Percentiles rank a stretch among this genome's conserved stretches.
Conservation (phyloP, 2,329 filamentous ascomycete genomes). For the Aspergillus quadricinctus region DNA sequence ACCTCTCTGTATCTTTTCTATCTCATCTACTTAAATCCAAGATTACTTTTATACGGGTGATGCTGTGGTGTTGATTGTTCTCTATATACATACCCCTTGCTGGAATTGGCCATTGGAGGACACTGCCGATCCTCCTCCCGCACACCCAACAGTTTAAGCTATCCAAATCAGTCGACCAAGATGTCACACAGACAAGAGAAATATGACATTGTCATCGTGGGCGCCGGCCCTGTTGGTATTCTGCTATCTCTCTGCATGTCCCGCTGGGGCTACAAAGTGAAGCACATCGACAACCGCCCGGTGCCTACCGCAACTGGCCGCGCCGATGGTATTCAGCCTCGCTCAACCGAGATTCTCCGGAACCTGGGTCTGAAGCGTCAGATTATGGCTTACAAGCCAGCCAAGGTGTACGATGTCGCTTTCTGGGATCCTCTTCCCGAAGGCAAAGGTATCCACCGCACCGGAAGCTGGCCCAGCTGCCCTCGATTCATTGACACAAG, state of each 20-base stretch:
- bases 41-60: conserved; percentile 3
- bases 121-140: not conserved
- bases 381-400: conserved; percentile 83
- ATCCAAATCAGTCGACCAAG: conserved; percentile 5
- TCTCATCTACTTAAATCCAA: not conserved
- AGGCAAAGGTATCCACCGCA: conserved; percentile 54
- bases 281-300: conserved; percentile 86
- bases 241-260: conserved; percentile 83
- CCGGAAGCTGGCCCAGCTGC: conserved; percentile 77
- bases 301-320: conserved; percentile 82
- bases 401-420: conserved; percentile 71
- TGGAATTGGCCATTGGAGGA: not conserved
- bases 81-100: not conserved
- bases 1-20: conserved; percentile 1
- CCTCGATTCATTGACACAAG: conserved; percentile 70
- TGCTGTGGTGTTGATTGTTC: not conserved
- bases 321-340: conserved; percentile 87
- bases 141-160: not conserved
- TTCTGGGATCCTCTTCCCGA: conserved; percentile 58
- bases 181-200: conserved; percentile 39
- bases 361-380: conserved; percentile 86
- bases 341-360: conserved; percentile 77
- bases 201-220: conserved; percentile 75
- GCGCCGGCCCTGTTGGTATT: conserved; percentile 83
- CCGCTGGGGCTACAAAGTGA: conserved; percentile 91